Evolutionary conservation across 1,139 yeast genomes (phyloP), one percentile per base, ranked within the genome.

Genomic region (Diutina ranongensis): DNA sequence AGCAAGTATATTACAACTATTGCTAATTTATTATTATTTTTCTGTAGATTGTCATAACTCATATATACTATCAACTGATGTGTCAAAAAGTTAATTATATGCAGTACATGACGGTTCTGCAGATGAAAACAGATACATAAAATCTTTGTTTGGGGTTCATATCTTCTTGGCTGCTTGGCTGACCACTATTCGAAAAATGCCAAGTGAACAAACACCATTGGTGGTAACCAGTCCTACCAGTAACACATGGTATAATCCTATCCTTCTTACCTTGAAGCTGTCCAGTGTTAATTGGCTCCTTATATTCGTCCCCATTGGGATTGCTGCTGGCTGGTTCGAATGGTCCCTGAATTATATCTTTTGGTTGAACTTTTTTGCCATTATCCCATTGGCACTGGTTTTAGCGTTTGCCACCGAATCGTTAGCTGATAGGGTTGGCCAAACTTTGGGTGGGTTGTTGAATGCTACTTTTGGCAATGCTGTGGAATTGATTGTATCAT

Each of bases 381-480:
- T 92, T 54, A 79, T 92, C 34, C 98, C 98, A 16, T 70, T 92
- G 56, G 98, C 98, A 8, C 84, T 95, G 2, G 71, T 87, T 31
- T 70, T 89, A 49, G 92, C 95, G 0, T 88, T 72, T 65, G 94
- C 97, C 16, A 92, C 99, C 2, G 98, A 92, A 61, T 95, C 88
- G 58, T 71, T 92, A 50, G 79, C 96, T 36, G 86, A 78, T 49
- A 80, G 83, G 53, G 88, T 25, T 4, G 97, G 97, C 40, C 36
- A 86, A 57, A 88, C 97, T 8, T 55, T 89, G 27, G 97, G 97
- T 18, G 97, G 97, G 0, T 71, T 92, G 52, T 70, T 92, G 57
- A 92, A 92, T 65, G 97, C 97, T 2, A 89, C 97, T 9, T 85
- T 92, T 60, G 98, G 98, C 49, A 92, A 92, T 63, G 97, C 95